A percentile compares a stretch with the other conserved stretches of the same genome.
Evolutionary conservation across 768 basidiomycete species (phyloP).

Genomic region (Mrakia blollopis): DNA sequence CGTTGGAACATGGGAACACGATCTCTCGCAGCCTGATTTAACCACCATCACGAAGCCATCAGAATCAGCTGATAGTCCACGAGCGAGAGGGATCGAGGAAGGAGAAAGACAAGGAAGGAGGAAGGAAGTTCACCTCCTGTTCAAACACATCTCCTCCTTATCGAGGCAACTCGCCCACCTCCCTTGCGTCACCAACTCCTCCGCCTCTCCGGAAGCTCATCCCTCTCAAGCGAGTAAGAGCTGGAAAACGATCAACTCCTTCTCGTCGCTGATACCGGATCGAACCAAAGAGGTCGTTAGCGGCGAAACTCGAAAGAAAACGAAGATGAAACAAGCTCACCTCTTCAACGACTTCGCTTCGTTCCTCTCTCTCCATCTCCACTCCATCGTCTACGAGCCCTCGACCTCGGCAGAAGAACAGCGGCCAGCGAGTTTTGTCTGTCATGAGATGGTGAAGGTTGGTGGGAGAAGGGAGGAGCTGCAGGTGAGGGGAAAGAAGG

Average conservation of each 20-base stretch:
- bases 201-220: not conserved
- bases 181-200: not conserved
- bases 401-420: not conserved
- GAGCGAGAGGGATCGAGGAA: not conserved
- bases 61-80: not conserved
- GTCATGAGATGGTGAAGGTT: not conserved
- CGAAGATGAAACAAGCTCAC: not conserved
- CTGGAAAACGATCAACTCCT: not conserved
- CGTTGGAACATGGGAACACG: not conserved
- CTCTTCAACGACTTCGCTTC: not conserved
- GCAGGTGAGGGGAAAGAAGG: not conserved
- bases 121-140: constrained; percentile 1
- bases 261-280: not conserved
- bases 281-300: not conserved
- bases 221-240: not conserved
- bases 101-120: not conserved
- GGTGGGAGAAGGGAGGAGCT: not conserved
- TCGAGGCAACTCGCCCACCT: not conserved
- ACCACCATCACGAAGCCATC: not conserved
- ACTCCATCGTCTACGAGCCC: not conserved
- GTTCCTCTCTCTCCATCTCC: not conserved
- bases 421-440: constrained; percentile 1
- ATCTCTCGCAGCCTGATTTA: not conserved
- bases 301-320: not conserved
- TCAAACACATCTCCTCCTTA: not conserved